phyloP scores from a whole-genome alignment of 768 basidiomycete species.

The Infundibulicybe gibba region DNA sequence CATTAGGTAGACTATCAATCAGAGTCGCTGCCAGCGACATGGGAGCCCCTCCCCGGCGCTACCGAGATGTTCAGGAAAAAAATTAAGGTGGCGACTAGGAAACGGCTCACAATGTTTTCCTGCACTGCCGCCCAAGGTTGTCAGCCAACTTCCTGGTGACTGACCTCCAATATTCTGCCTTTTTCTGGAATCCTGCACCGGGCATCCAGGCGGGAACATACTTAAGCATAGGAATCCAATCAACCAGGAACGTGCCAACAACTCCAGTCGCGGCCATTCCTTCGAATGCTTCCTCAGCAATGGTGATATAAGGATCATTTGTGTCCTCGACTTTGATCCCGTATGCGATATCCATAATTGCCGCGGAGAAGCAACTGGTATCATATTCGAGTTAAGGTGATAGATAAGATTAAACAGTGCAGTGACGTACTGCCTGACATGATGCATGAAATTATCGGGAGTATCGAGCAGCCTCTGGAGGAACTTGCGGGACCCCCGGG shows the following conservation, averaged over 20 bases:
- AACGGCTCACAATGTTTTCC: conserved; percentile 20
- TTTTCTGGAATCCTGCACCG: conserved; percentile 34
- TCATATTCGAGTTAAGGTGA: background rate
- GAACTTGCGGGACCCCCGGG: background rate
- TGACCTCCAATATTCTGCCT: conserved; percentile 26
- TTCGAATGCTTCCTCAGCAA: conserved; percentile 26
- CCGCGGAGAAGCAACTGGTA: conserved; percentile 21
- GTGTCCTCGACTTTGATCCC: conserved; percentile 28
- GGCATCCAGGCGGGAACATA: conserved; percentile 26
- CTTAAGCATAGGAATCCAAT: conserved; percentile 7
- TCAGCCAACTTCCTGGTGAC: conserved; percentile 21
- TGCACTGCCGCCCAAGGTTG: conserved; percentile 27
- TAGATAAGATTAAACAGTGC: background rate
- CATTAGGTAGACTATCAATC: background rate
- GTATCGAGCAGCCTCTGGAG: conserved; percentile 4
- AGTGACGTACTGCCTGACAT: background rate
- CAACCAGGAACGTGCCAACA: conserved; percentile 16
- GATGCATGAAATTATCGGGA: background rate
- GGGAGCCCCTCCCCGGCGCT: background rate
- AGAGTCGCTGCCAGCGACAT: background rate
- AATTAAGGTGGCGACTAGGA: background rate
- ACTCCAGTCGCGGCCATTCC: conserved; percentile 23
- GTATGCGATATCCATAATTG: conserved; percentile 32
- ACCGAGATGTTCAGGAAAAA: background rate
- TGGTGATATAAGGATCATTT: conserved; percentile 28